These are phyloP conservation scores for Botrytis deweyae DNA, from an alignment of 2,329 filamentous ascomycete genomes.

Conservation along the genomic window DNA sequence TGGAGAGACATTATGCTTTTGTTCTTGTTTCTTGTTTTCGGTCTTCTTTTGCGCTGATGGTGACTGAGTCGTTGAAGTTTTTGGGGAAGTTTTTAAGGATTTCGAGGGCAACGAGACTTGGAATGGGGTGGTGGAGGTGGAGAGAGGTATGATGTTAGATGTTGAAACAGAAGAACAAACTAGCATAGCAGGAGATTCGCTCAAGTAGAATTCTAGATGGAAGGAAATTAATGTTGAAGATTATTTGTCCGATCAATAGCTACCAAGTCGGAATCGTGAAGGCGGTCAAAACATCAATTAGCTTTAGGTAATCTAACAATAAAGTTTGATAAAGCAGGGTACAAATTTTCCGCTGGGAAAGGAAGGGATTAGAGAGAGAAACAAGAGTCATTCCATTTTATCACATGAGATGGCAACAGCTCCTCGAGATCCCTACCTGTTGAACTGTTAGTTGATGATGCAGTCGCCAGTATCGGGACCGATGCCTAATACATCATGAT, in stretches of 20 bases:
- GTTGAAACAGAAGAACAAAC: neutral
- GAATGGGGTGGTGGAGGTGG: neutral
- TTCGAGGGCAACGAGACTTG: neutral
- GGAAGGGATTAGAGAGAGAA: neutral
- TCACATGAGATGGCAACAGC: neutral
- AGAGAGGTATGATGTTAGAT: neutral
- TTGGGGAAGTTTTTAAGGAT: neutral
- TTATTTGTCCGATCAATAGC: neutral
- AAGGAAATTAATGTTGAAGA: neutral
- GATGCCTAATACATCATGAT: neutral
- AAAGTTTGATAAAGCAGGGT: neutral
- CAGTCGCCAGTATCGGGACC: neutral
- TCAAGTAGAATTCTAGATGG: neutral
- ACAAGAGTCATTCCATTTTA: conserved; percentile 4
- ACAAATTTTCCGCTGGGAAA: neutral
- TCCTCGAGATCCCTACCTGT: neutral
- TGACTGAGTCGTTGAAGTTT: neutral
- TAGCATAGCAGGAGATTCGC: neutral
- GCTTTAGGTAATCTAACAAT: conserved; percentile 3
- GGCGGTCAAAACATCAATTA: neutral
- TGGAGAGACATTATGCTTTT: conserved; percentile 17
- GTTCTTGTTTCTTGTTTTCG: neutral
- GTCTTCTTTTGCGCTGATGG: neutral
- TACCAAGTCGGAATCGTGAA: neutral
- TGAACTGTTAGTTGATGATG: neutral